Base-by-base conservation (phyloP, 106 monocot genomes). In the Platanthera guangdongensis region DNA sequence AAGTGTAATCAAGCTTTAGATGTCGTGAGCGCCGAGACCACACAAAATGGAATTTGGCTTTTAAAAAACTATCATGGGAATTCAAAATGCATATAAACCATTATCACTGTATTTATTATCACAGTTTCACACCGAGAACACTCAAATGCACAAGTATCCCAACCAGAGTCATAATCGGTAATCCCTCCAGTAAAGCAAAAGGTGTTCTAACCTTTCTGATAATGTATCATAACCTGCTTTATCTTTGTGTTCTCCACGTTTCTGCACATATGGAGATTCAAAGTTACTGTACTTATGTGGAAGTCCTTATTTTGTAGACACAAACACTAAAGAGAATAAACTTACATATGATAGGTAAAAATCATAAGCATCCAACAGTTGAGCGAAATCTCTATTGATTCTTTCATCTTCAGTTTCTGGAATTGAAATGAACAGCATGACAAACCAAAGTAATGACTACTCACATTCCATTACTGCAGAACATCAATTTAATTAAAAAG, bases 281-380 rank as follows among this genome's bases (percentile, higher is more conserved):
- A 55, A 77, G 18, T 14, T 51, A 4, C 50, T 47, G 59, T 14
- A 47, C 18, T 21, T 49, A 9, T 68, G 51, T 11, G 15, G 25
- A 21, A 51, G 50, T 13, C 50, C 30, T 65, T 7, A 12, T 73
- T 68, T 19, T 63, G 25, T 51, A 10, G 15, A 45, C 75, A 22
- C 14, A 5, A 54, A 15, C 25, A 71, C 65, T 55, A 57, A 69
- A 65, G 72, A 80, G 46, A 71, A 19, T 9, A 19, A 49, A 79
- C 89, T 78, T 54, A 92, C 92, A 77, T 49, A 75, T 15, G 75
- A 84, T 67, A 70, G 50, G 77, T 87, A 84, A 69, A 82, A 79
- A 71, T 97, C 93, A 74, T 91, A 93, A 2, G 83, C 84, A 85
- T 97, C 96, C 68, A 97, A 79, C 30, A 97, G 74, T 64, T 93